A percentile compares a stretch with the other conserved stretches of the same genome.
These are phyloP conservation scores for Cutaneotrichosporon dermatis DNA, from an alignment of 1,284 basidiomycete genomes.

Conservation along the genomic window DNA sequence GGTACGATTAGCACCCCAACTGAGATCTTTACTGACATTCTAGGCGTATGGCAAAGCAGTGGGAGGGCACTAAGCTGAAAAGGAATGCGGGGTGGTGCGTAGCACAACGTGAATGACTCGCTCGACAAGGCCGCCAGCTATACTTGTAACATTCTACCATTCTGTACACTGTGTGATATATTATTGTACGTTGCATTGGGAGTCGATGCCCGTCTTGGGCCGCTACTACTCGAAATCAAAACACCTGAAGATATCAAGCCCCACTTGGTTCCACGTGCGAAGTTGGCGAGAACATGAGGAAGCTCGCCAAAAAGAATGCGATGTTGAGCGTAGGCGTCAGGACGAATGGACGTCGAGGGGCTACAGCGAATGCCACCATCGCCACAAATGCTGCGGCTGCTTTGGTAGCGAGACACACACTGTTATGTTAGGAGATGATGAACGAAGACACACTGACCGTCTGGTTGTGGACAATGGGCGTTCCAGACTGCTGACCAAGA, in stretches of 20 bases:
- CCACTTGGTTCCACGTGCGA: no score
- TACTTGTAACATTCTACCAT: no score
- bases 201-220: no score
- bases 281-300: neutral
- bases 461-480: conserved; percentile 48
- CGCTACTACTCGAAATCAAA: no score
- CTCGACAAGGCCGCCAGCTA: no score
- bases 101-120: no score
- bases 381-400: conserved; percentile 57
- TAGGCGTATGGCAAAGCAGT: conserved; percentile 6
- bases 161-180: no score
- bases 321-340: conserved; percentile 15
- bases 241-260: no score
- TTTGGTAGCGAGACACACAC: conserved; percentile 42
- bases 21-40: neutral
- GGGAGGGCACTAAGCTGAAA: neutral
- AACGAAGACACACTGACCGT: conserved; percentile 35
- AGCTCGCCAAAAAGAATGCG: neutral
- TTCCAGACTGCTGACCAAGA: conserved; percentile 53
- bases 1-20: conserved; percentile 51
- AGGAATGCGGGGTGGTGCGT: no score
- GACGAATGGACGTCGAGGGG: conserved; percentile 52
- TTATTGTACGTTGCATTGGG: no score
- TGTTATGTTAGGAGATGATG: neutral
- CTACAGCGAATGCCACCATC: conserved; percentile 56